A percentile compares a stretch with the other conserved stretches of the same genome.
Conservation (phyloP, 371 early-diverging fungal genomes). For the Mucor lusitanicus region DNA sequence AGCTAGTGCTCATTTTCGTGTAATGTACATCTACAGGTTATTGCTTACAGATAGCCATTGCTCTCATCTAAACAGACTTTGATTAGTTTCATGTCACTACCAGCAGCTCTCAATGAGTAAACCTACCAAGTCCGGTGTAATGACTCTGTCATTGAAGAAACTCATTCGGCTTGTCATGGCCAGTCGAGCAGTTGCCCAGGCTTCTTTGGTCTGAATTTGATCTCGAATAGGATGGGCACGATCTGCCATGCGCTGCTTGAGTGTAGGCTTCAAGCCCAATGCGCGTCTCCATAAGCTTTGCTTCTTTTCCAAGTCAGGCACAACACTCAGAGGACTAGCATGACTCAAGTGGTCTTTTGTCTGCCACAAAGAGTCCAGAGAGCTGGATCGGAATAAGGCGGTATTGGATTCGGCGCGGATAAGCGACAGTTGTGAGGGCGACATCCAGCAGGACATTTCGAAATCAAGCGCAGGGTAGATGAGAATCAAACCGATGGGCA, state of each 20-base stretch:
- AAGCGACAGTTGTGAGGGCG: constrained; percentile 62
- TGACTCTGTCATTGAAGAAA: constrained; percentile 82
- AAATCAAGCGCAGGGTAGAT: constrained; percentile 91
- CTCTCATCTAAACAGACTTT: constrained; percentile 65
- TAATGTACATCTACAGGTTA: no score
- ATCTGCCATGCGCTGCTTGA: constrained; percentile 12
- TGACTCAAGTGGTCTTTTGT: constrained; percentile 62
- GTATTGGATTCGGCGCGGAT: constrained; percentile 48
- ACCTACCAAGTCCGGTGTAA: constrained; percentile 77
- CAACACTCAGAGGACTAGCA: constrained; percentile 56
- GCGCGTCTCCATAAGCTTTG: constrained; percentile 36
- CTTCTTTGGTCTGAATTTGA: constrained; percentile 27
- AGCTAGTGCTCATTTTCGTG: no score
- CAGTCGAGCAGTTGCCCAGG: constrained; percentile 52
- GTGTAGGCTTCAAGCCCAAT: constrained; percentile 13
- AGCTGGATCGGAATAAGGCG: constrained; percentile 63
- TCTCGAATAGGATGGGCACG: constrained; percentile 19
- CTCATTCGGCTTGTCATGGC: constrained; percentile 88
- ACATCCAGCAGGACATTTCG: constrained; percentile 91
- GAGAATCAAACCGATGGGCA: constrained; percentile 72
- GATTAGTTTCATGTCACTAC: neutral
- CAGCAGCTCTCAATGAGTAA: neutral
- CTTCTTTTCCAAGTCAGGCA: constrained; percentile 51
- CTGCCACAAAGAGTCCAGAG: constrained; percentile 50
- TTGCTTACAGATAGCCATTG: constrained; percentile 80